Base-by-base conservation (phyloP, 2,329 filamentous ascomycete genomes). In the Polytolypa hystricis region DNA sequence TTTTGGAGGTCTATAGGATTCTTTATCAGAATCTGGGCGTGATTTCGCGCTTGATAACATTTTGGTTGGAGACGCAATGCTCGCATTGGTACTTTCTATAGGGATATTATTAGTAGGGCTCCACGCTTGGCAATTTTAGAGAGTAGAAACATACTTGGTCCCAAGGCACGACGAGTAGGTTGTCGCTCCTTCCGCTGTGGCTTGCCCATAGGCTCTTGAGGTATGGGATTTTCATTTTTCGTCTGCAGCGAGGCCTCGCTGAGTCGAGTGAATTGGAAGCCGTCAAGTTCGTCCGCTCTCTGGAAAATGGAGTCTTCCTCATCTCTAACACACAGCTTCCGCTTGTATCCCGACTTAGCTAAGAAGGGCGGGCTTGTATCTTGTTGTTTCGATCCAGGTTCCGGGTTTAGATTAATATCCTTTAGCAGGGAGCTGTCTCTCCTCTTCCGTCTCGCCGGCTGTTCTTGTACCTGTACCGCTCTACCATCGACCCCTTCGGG, bases 251-350 rank as follows among this genome's bases (percentile, higher is more conserved):
- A 20, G 18, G 23, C 9, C 11, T 28, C 35, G 14, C 28, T 36
- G 23, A 38, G 61, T 19, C 67, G 59, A 42, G 57, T 69, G 48
- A 66, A 71, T 9, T 58, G 59, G 48, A 71, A 71, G 18, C 62
- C 55, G 14, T 66, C 66, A 26, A 33, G 33, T 7, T 44, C 39
- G 16, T 39, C 19, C 8, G 20, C 15, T 14, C 12, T 16, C 4
- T 18, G 30, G 11, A 32, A 30, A 19, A 21, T 16, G 3, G 37
- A 28, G 17, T 66, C 64, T 14, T 71, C 66, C 8, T 65, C 65
- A 26, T 74, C 70, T 27, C 69, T 61, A 12, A 68, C 63, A 38
- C 62, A 69, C 35, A 77, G 65, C 49, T 77, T 77, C 33, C 73
- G 64, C 55, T 77, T 77, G 16, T 69, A 63, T 12, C 69, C 70